These are phyloP conservation scores for Xerocomus minutiporus DNA, from an alignment of 1,284 basidiomycete species.

Conservation along the genomic window DNA sequence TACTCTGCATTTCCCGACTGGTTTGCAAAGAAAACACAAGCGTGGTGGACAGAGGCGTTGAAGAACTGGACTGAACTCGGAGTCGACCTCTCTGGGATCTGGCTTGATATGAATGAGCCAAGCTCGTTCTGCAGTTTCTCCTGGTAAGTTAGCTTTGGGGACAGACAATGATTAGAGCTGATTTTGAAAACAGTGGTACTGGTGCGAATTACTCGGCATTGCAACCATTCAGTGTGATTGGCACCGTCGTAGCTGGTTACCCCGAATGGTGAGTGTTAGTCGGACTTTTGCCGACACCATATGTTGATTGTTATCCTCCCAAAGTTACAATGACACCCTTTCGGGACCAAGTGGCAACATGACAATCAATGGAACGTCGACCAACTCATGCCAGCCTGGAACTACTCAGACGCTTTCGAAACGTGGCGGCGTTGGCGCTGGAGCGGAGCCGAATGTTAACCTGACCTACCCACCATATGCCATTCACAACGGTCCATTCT, in stretches of 20 bases:
- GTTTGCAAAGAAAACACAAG: constrained; percentile 55
- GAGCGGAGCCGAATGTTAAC: constrained; percentile 42
- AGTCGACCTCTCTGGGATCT: constrained; percentile 63
- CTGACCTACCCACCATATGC: constrained; percentile 61
- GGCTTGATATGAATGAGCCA: constrained; percentile 75
- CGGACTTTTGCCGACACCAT: background rate
- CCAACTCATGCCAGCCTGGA: constrained; percentile 37
- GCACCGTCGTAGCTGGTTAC: constrained; percentile 44
- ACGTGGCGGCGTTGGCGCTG: constrained; percentile 36
- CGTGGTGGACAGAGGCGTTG: constrained; percentile 60
- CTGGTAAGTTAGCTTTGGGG: constrained; percentile 42
- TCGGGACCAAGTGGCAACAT: constrained; percentile 72
- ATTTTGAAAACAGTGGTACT: constrained; percentile 41
- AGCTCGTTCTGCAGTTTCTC: constrained; percentile 62
- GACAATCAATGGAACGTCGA: constrained; percentile 62
- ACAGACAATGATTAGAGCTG: background rate
- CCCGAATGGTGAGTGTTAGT: constrained; percentile 54
- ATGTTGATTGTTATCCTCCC: background rate
- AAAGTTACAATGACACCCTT: constrained; percentile 56
- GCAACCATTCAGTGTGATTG: constrained; percentile 33
- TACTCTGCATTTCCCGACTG: constrained; percentile 64
- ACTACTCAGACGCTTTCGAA: constrained; percentile 8
- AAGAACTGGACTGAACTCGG: constrained; percentile 57
- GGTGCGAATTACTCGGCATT: constrained; percentile 40
- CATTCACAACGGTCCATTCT: constrained; percentile 59